A percentile compares a stretch with the other conserved stretches of the same genome.
phyloP scores from a whole-genome alignment of 2,329 filamentous ascomycete species.

The Penicillium sp. region DNA sequence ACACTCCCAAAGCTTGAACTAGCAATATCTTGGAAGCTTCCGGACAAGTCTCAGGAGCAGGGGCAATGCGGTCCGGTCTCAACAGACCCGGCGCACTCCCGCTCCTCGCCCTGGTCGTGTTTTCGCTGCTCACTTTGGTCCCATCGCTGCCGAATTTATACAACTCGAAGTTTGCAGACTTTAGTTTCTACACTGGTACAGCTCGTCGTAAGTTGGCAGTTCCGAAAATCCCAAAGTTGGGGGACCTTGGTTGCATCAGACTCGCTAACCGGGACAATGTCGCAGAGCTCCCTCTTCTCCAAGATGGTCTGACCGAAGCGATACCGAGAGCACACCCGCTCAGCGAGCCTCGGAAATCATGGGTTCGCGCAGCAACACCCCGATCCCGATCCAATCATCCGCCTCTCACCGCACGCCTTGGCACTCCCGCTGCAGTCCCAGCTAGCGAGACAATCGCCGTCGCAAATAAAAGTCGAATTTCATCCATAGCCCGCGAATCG shows the following conservation, averaged over 20 bases:
- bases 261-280: constrained; percentile 3
- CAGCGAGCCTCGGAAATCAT: constrained; percentile 13
- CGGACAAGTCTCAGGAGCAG: constrained; percentile 58
- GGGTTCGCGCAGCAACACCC: constrained; percentile 13
- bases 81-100: constrained; percentile 35
- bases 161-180: constrained; percentile 30
- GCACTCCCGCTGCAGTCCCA: constrained; percentile 5
- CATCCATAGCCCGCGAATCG: constrained; percentile 17
- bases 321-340: constrained; percentile 6
- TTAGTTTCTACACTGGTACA: constrained; percentile 22
- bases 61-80: constrained; percentile 36
- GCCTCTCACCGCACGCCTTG: constrained; percentile 12
- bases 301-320: constrained; percentile 20
- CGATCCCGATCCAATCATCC: constrained; percentile 19
- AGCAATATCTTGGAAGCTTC: constrained; percentile 2
- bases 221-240: neutral
- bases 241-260: neutral
- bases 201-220: constrained; percentile 26
- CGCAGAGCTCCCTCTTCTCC: constrained; percentile 28
- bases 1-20: constrained; percentile 1
- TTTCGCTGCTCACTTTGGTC: constrained; percentile 34
- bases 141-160: constrained; percentile 33
- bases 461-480: constrained; percentile 20
- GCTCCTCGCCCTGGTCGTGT: constrained; percentile 33
- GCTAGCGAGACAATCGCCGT: constrained; percentile 20